A percentile compares a stretch with the other conserved stretches of the same genome.
phyloP scores from a whole-genome alignment of 129 eudicot genomes.

The Erigeron canadensis region DNA sequence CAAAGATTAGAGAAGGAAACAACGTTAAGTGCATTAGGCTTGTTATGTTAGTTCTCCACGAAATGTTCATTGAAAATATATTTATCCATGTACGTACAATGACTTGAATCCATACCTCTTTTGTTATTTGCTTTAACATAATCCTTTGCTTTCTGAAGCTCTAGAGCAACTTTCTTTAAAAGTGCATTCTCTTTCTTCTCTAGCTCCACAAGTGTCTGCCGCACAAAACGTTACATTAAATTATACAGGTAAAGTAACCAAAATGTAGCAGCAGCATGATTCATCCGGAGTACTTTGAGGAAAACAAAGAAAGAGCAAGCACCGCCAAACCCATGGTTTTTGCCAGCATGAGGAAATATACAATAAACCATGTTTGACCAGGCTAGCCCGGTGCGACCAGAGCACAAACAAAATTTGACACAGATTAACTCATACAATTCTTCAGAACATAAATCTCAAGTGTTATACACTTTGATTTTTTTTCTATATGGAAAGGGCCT shows the following conservation, averaged over 20 bases:
- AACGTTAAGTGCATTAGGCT: background rate
- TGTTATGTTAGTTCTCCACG: background rate
- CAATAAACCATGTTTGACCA: too few relatives aligned
- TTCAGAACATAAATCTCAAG: too few relatives aligned
- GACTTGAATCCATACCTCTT: slow-evolving; percentile 31
- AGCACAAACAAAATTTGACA: too few relatives aligned
- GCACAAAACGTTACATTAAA: background rate
- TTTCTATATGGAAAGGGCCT: too few relatives aligned
- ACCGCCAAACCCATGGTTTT: background rate
- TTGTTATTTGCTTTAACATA: slow-evolving; percentile 44
- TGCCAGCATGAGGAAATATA: background rate
- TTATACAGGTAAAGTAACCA: background rate
- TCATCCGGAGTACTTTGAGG: background rate
- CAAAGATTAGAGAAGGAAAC: background rate
- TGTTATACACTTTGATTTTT: too few relatives aligned
- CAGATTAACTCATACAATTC: too few relatives aligned
- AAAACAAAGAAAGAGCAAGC: background rate
- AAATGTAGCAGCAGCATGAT: background rate
- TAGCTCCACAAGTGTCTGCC: slow-evolving; percentile 45
- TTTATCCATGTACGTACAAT: background rate
- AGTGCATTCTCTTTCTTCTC: slow-evolving; percentile 51
- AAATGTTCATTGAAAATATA: background rate
- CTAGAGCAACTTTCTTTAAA: slow-evolving; percentile 46
- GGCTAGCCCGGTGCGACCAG: too few relatives aligned
- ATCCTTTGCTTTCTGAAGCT: slow-evolving; percentile 48